Evolutionary conservation across 768 basidiomycete species (phyloP).

Genomic region (Lentinula boryana): DNA sequence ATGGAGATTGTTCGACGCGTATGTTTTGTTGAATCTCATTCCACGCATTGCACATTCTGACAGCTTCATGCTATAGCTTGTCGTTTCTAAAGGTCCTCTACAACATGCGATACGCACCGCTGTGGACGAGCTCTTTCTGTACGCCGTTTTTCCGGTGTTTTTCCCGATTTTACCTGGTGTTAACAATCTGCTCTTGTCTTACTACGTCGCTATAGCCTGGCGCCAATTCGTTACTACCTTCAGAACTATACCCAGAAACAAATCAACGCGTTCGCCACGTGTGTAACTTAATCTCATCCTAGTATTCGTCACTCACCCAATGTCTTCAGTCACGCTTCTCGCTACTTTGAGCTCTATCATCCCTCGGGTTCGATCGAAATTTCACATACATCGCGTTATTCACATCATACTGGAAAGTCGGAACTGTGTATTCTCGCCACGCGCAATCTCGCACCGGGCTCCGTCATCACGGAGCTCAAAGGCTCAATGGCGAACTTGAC

Average conservation of each 20-base stretch:
- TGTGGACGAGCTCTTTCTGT: conserved; percentile 76
- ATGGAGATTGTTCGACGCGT: conserved; percentile 76
- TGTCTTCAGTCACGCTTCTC: conserved; percentile 68
- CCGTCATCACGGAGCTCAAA: conserved; percentile 80
- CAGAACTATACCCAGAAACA: conserved; percentile 74
- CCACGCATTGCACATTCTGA: conserved; percentile 19
- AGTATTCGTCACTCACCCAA: conserved; percentile 17
- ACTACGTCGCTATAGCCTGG: conserved; percentile 39
- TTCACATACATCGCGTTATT: conserved; percentile 82
- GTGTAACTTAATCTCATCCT: conserved; percentile 33
- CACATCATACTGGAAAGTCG: conserved; percentile 82
- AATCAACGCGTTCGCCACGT: conserved; percentile 91
- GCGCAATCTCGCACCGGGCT: conserved; percentile 56
- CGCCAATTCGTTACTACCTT: conserved; percentile 73
- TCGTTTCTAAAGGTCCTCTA: conserved; percentile 46
- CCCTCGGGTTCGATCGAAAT: conserved; percentile 83
- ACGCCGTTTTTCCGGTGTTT: conserved; percentile 28
- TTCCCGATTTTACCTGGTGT: conserved; percentile 6
- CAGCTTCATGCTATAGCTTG: conserved; percentile 38
- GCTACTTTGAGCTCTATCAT: conserved; percentile 84
- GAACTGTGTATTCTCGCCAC: conserved; percentile 87
- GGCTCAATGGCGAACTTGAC: conserved; percentile 88
- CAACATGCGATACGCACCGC: conserved; percentile 61
- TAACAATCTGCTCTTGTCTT: not conserved
- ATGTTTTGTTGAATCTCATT: conserved; percentile 22